Percentiles rank a stretch among this genome's conserved stretches.
These are phyloP conservation scores for Mytilinidion resinicola DNA, from an alignment of 495 filamentous ascomycete genomes.

Conservation along the genomic window DNA sequence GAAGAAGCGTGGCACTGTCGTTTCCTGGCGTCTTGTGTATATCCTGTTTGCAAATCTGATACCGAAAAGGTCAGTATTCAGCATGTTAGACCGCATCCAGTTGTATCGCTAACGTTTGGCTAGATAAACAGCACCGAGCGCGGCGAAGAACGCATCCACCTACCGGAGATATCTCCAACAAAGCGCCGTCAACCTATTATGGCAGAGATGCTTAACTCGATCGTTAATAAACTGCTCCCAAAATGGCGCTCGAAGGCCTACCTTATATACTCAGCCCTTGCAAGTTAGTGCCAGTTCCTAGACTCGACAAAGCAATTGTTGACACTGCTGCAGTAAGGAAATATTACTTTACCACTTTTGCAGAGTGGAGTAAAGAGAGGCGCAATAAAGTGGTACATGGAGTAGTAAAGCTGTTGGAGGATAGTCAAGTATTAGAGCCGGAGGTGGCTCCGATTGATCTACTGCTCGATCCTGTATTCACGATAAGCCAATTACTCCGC, in stretches of 20 bases:
- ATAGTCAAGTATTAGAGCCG: not conserved
- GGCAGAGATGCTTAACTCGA: not conserved
- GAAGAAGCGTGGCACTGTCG: not conserved
- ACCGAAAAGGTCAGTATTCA: not conserved
- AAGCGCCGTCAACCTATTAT: not conserved
- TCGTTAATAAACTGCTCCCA: not conserved
- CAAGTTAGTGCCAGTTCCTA: not conserved
- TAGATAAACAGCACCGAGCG: not conserved
- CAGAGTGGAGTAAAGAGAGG: not conserved
- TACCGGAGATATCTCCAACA: no score
- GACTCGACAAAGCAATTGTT: not conserved
- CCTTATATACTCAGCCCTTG: not conserved
- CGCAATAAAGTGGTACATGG: not conserved
- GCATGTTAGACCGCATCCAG: not conserved
- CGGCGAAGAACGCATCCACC: no score
- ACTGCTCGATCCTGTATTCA: not conserved
- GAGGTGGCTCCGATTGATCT: not conserved
- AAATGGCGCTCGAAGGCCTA: not conserved
- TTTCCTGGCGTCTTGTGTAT: not conserved
- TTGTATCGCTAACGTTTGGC: not conserved
- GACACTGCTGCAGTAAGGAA: not conserved
- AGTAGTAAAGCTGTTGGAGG: not conserved
- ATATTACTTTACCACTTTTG: not conserved
- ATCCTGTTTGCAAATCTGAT: not conserved
- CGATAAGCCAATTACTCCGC: not conserved